Evolutionary conservation across 371 early-diverging fungal genomes (phyloP).

Genomic region (Mucor indicus): DNA sequence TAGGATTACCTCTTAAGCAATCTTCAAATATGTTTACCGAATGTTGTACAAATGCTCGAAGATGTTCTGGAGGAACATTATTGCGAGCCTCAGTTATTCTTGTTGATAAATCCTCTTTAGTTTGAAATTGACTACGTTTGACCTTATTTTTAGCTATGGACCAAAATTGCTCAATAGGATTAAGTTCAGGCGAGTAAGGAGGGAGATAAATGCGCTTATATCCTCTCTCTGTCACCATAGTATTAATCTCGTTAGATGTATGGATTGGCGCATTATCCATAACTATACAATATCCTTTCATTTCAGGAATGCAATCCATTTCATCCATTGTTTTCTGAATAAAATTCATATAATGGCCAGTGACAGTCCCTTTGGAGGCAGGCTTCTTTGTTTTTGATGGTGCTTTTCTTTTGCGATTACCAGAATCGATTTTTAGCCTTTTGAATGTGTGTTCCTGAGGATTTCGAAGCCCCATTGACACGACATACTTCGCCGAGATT

Average conservation of each 20-base stretch:
- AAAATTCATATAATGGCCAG: conserved; percentile 13
- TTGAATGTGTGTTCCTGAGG: conserved; percentile 8
- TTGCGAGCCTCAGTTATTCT: conserved; percentile 8
- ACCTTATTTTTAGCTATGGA: conserved; percentile 1
- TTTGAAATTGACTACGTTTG: conserved; percentile 1
- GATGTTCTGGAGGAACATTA: conserved; percentile 1
- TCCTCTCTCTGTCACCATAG: conserved; percentile 10
- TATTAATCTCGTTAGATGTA: conserved; percentile 11
- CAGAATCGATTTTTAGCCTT: conserved; percentile 9
- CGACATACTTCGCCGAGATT: conserved; percentile 9
- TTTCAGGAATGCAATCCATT: conserved; percentile 17
- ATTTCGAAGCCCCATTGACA: conserved; percentile 11
- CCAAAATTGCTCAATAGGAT: conserved; percentile 8
- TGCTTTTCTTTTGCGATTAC: conserved; percentile 13
- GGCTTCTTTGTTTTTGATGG: conserved; percentile 14
- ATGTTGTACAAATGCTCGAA: conserved; percentile 6
- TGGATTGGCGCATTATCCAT: conserved; percentile 18
- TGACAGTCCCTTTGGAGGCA: conserved; percentile 11
- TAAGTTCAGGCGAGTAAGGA: conserved; percentile 5
- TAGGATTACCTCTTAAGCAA: neutral
- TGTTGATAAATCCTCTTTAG: conserved; percentile 4
- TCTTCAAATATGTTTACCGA: conserved; percentile 5
- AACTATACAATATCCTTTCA: conserved; percentile 21
- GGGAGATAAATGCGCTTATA: conserved; percentile 6
- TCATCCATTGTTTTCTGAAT: conserved; percentile 18